These are phyloP conservation scores for Candida fluviatilis DNA, from an alignment of 805 yeast species.

Conservation along the genomic window DNA sequence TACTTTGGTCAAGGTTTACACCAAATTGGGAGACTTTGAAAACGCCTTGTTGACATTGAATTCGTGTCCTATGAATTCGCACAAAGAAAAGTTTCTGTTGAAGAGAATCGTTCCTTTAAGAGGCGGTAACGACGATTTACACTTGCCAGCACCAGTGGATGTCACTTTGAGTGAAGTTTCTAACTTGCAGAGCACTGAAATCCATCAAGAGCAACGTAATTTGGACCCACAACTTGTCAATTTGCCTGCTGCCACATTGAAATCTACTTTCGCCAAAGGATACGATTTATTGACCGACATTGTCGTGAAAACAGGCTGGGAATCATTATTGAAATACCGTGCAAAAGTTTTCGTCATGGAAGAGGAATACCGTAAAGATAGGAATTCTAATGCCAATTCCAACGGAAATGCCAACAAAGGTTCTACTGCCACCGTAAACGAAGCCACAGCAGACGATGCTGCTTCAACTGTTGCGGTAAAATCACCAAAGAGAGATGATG, in stretches of 20 bases:
- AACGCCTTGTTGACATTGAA: slow-evolving; percentile 69
- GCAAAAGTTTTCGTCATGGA: slow-evolving; percentile 48
- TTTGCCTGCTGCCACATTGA: slow-evolving; percentile 67
- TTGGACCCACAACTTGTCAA: slow-evolving; percentile 59
- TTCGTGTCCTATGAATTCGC: slow-evolving; percentile 78
- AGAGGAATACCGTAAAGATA: slow-evolving; percentile 43
- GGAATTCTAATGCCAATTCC: slow-evolving; percentile 13
- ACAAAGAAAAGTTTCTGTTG: slow-evolving; percentile 61
- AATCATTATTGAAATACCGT: slow-evolving; percentile 38
- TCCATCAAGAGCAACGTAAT: slow-evolving; percentile 59
- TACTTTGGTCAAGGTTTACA: slow-evolving; percentile 57
- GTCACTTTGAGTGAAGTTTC: slow-evolving; percentile 68
- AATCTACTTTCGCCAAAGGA: slow-evolving; percentile 43
- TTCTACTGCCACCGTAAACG: slow-evolving; percentile 9
- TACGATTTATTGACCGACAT: slow-evolving; percentile 43
- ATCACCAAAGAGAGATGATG: slow-evolving; percentile 26
- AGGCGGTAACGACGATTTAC: slow-evolving; percentile 49
- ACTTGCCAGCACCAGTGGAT: slow-evolving; percentile 73
- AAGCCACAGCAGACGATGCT: slow-evolving; percentile 16
- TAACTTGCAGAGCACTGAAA: slow-evolving; percentile 59
- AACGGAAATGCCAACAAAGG: slow-evolving; percentile 13
- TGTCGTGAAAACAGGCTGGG: slow-evolving; percentile 45
- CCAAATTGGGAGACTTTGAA: slow-evolving; percentile 61
- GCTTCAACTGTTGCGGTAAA: slow-evolving; percentile 36
- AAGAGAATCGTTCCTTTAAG: slow-evolving; percentile 55